Conservation (phyloP, 1,139 yeast species). For the Kodamaea ohmeri region DNA sequence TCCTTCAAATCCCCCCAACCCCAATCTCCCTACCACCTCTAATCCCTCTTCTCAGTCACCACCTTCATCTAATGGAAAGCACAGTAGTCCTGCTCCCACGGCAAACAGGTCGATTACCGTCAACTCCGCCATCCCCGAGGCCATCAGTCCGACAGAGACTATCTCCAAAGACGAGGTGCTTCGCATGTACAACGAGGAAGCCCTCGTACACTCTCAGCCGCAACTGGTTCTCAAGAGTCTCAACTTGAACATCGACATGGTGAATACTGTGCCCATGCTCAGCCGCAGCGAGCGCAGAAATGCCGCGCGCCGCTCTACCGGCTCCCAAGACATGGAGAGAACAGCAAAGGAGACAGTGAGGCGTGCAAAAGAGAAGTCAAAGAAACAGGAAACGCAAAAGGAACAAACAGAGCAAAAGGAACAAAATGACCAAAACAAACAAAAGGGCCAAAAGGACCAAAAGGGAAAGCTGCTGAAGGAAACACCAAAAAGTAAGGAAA, state of each 20-base stretch:
- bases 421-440: not conserved
- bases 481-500: no score
- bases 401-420: not conserved
- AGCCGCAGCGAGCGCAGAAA: slow-evolving; percentile 10
- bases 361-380: not conserved
- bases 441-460: not conserved
- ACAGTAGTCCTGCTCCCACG: no score
- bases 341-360: not conserved
- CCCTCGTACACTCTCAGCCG: not conserved
- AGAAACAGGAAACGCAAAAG: not conserved
- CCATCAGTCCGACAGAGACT: slow-evolving; percentile 1
- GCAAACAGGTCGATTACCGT: no score
- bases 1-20: no score
- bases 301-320: no score
- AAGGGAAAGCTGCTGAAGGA: slow-evolving; percentile 3
- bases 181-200: slow-evolving; percentile 6
- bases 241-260: slow-evolving; percentile 23
- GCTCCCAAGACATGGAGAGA: not conserved
- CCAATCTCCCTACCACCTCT: no score
- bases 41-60: no score
- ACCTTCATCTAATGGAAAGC: no score
- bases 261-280: slow-evolving; percentile 15
- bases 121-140: not conserved
- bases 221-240: slow-evolving; percentile 18
- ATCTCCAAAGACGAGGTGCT: slow-evolving; percentile 8